Evolutionary conservation across 352 stramenopile species (phyloP).

Genomic region (Phytophthora parvispora): DNA sequence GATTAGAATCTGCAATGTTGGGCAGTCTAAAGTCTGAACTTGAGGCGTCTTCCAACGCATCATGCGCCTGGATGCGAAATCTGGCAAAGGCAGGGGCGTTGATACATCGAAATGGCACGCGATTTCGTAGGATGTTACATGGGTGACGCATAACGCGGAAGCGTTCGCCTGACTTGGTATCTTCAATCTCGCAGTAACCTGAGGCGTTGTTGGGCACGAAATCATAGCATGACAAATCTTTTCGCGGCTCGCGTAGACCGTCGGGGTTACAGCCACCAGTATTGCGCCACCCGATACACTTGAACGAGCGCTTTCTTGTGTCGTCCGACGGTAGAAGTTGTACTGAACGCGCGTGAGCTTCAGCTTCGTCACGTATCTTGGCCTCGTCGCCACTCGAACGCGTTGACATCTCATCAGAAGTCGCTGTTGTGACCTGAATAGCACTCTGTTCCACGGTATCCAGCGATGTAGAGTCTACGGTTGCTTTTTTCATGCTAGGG

Average conservation of each 20-base stretch:
- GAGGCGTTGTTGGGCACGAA: constrained; percentile 31
- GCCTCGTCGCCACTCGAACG: background rate
- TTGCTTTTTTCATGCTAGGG: background rate
- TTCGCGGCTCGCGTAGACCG: constrained; percentile 16
- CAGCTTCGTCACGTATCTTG: background rate
- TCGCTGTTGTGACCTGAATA: too few species aligned
- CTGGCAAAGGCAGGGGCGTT: constrained; percentile 50
- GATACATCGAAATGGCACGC: constrained; percentile 47
- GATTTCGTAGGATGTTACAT: constrained; percentile 36
- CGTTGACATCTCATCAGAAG: background rate
- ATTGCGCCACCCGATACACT: constrained; percentile 31
- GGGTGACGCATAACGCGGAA: constrained; percentile 42
- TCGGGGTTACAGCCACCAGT: constrained; percentile 16
- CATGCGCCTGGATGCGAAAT: constrained; percentile 36
- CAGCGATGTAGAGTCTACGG: background rate
- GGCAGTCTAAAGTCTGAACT: background rate
- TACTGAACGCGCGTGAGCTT: constrained; percentile 31
- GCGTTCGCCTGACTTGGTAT: constrained; percentile 26
- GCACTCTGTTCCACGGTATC: too few species aligned
- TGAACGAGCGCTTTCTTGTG: constrained; percentile 9
- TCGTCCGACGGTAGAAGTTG: constrained; percentile 30
- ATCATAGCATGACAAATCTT: constrained; percentile 23
- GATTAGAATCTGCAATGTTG: background rate
- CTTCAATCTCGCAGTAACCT: constrained; percentile 34
- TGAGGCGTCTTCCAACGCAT: constrained; percentile 1